phyloP scores from a whole-genome alignment of 2,329 filamentous ascomycete genomes.

The Fonsecaea pugnacius region DNA sequence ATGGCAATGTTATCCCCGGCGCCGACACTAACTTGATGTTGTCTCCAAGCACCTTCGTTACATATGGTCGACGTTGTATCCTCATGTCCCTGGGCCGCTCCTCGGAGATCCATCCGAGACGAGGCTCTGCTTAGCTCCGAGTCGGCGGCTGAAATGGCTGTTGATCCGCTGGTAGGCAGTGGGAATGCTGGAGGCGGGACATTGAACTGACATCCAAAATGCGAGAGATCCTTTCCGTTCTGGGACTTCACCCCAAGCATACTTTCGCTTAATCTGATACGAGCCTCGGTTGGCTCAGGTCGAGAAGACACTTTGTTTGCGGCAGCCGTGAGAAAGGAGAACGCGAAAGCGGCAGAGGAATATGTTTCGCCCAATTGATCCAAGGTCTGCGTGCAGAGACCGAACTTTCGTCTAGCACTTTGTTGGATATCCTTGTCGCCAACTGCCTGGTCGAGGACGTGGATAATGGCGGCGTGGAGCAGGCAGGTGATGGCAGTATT shows the following conservation, averaged over 20 bases:
- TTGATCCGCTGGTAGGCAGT: neutral
- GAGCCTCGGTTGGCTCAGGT: neutral
- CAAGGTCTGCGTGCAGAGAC: constrained; percentile 90
- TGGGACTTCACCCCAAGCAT: neutral
- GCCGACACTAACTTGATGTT: too few relatives aligned
- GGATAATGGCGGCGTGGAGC: constrained; percentile 89
- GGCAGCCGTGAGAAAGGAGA: constrained; percentile 86
- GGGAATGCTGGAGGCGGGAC: neutral
- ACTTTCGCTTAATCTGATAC: neutral
- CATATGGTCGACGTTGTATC: neutral
- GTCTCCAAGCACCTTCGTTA: too few relatives aligned
- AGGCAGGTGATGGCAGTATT: constrained; percentile 91
- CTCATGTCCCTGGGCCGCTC: neutral
- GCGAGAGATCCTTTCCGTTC: neutral
- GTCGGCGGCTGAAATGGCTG: neutral
- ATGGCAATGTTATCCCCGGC: too few relatives aligned
- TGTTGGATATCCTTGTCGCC: constrained; percentile 72
- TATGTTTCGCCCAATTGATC: constrained; percentile 86
- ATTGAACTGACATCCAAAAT: constrained; percentile 8
- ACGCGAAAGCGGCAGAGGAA: constrained; percentile 90
- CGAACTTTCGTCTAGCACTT: constrained; percentile 77
- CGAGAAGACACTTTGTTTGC: constrained; percentile 40
- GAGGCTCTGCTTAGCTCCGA: neutral
- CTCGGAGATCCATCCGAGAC: neutral
- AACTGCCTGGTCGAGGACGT: constrained; percentile 89